Evolutionary conservation across 2,329 filamentous ascomycete genomes (phyloP).

Genomic region (Fusarium tricinctum): DNA sequence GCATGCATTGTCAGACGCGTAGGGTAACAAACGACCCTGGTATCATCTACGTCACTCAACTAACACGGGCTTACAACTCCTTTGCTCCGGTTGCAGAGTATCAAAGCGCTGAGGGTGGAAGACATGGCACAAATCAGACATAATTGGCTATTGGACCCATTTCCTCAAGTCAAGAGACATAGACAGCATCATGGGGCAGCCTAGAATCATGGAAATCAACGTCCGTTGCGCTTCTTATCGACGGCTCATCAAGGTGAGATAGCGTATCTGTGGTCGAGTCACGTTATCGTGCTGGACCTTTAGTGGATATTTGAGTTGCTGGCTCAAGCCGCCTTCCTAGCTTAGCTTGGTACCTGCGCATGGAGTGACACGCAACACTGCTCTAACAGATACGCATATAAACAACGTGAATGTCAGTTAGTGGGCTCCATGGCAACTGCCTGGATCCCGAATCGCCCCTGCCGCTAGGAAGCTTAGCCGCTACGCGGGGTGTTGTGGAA

Average conservation of each 20-base stretch:
- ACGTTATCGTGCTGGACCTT: conserved; percentile 39
- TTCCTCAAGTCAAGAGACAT: background rate
- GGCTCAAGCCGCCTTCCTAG: conserved; percentile 29
- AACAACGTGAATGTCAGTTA: background rate
- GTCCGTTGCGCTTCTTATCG: conserved; percentile 39
- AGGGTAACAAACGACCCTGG: conserved; percentile 16
- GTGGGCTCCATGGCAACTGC: conserved; percentile 30
- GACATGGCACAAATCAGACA: background rate
- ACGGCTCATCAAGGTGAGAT: conserved; percentile 48
- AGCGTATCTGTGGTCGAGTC: conserved; percentile 32
- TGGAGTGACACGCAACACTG: conserved; percentile 36
- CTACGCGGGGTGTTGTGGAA: conserved; percentile 39
- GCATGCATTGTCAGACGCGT: conserved; percentile 39
- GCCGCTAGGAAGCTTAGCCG: conserved; percentile 43
- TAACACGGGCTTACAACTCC: conserved; percentile 13
- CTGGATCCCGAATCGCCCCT: conserved; percentile 46
- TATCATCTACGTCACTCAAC: conserved; percentile 35
- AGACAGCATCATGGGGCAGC: conserved; percentile 10
- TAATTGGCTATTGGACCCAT: background rate
- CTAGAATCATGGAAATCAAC: conserved; percentile 7
- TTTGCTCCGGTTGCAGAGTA: background rate
- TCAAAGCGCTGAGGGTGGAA: background rate
- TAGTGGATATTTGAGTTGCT: conserved; percentile 35
- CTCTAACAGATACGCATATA: conserved; percentile 29
- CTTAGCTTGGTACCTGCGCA: conserved; percentile 30